Conservation (phyloP, 73 alveolate genomes). For the Paramecium caudatum region DNA sequence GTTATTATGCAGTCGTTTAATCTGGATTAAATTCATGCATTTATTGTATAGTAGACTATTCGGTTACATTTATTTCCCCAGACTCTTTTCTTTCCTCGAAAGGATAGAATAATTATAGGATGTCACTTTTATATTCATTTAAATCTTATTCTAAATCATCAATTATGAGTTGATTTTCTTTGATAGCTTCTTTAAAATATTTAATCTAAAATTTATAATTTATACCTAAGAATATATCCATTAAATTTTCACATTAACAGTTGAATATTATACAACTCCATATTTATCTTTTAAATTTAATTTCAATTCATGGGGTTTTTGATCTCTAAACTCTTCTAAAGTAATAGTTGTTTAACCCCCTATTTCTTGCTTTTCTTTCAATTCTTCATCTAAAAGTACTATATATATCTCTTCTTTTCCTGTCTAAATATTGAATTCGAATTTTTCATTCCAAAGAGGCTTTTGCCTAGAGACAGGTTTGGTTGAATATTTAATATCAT, state of each 20-base stretch:
- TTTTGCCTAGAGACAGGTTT: not conserved
- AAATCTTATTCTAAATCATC: conserved; percentile 15
- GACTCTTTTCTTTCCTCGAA: conserved; percentile 1
- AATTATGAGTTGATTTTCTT: not conserved
- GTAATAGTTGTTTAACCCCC: not conserved
- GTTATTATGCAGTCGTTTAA: not conserved
- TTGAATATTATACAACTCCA: conserved; percentile 5
- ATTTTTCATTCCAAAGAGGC: conserved; percentile 49
- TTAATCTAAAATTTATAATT: not conserved
- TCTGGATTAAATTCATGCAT: not conserved
- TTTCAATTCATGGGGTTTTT: conserved; percentile 9
- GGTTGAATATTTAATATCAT: conserved; percentile 9
- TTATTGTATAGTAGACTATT: not conserved
- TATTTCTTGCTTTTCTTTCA: conserved; percentile 24
- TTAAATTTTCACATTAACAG: not conserved
- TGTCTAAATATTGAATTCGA: not conserved
- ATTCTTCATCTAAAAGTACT: conserved; percentile 56
- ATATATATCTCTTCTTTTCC: conserved; percentile 50
- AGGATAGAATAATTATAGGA: not conserved
- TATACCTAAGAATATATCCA: conserved; percentile 42
- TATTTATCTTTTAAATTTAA: conserved; percentile 41
- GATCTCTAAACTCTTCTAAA: conserved; percentile 24
- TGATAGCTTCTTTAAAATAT: conserved; percentile 16
- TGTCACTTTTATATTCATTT: conserved; percentile 46
- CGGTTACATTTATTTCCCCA: not conserved